These are phyloP conservation scores for Macrotyloma uniflorum DNA, from an alignment of 306 rosid genomes.

Conservation along the genomic window DNA sequence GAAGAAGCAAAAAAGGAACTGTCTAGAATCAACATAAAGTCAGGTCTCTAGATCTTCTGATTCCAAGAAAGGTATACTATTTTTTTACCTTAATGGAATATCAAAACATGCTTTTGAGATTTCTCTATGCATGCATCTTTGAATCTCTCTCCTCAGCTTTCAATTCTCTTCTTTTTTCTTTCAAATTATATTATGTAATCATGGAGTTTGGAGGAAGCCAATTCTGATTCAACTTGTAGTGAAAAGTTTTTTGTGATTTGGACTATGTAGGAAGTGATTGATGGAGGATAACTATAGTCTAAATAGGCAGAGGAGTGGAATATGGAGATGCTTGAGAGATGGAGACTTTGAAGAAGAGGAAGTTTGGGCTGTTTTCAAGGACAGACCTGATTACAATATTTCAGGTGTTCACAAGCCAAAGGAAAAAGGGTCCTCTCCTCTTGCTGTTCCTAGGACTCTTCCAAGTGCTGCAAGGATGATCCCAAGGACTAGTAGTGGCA, in stretches of 20 bases:
- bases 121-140: slow-evolving; percentile 12
- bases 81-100: slow-evolving; percentile 21
- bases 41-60: slow-evolving; percentile 39
- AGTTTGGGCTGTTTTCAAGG: slow-evolving; percentile 70
- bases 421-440: slow-evolving; percentile 30
- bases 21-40: slow-evolving; percentile 46
- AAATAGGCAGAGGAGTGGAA: slow-evolving; percentile 59
- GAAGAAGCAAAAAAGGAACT: neutral
- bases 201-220: slow-evolving; percentile 26
- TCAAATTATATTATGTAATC: neutral
- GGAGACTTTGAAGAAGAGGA: slow-evolving; percentile 90
- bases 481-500: slow-evolving; percentile 49
- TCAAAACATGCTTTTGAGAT: slow-evolving; percentile 1
- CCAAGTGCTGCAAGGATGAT: slow-evolving; percentile 68
- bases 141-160: neutral
- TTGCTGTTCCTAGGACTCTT: slow-evolving; percentile 45
- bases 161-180: neutral
- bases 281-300: slow-evolving; percentile 66
- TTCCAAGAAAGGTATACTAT: slow-evolving; percentile 51
- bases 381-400: slow-evolving; percentile 37
- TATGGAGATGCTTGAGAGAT: slow-evolving; percentile 84
- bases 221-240: slow-evolving; percentile 14
- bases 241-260: slow-evolving; percentile 17
- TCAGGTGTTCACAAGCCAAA: slow-evolving; percentile 33
- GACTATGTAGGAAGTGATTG: slow-evolving; percentile 44